Conservation (phyloP, 1,139 yeast species). For the Eremothecium sinecaudum region DNA sequence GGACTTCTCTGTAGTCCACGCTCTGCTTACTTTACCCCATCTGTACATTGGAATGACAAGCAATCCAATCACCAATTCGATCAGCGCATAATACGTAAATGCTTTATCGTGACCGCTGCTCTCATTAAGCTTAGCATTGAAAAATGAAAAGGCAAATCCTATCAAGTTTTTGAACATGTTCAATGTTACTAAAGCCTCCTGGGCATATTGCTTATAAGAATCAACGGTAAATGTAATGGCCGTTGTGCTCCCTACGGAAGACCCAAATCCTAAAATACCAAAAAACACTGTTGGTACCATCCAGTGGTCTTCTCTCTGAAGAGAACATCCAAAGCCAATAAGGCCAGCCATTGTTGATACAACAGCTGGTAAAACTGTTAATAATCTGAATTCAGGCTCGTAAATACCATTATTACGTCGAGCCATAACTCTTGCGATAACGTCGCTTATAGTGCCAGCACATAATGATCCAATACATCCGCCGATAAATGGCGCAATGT, state of each 20-base stretch:
- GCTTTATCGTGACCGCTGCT: constrained; percentile 39
- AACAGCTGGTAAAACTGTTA: constrained; percentile 44
- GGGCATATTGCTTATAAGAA: constrained; percentile 48
- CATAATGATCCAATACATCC: constrained; percentile 48
- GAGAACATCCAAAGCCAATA: constrained; percentile 58
- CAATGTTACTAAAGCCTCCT: constrained; percentile 49
- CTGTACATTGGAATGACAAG: constrained; percentile 46
- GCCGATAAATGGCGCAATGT: constrained; percentile 50
- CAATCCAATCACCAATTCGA: constrained; percentile 42
- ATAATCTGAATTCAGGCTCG: constrained; percentile 53
- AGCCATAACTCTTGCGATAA: constrained; percentile 35
- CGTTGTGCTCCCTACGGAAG: constrained; percentile 52
- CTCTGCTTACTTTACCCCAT: constrained; percentile 45
- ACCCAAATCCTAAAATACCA: constrained; percentile 50
- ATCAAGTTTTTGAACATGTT: constrained; percentile 46
- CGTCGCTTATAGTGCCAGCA: constrained; percentile 46
- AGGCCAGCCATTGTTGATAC: constrained; percentile 44
- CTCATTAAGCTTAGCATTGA: constrained; percentile 42
- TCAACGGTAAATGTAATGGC: constrained; percentile 55
- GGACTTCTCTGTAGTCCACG: constrained; percentile 43
- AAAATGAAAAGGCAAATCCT: constrained; percentile 50
- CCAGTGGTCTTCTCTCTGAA: constrained; percentile 43
- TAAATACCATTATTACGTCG: constrained; percentile 43
- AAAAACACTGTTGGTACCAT: constrained; percentile 49
- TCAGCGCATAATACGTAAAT: constrained; percentile 46